A percentile compares a stretch with the other conserved stretches of the same genome.
Evolutionary conservation across 108 stramenopile species (phyloP).

Genomic region (Aureococcus anophagefferens): DNA sequence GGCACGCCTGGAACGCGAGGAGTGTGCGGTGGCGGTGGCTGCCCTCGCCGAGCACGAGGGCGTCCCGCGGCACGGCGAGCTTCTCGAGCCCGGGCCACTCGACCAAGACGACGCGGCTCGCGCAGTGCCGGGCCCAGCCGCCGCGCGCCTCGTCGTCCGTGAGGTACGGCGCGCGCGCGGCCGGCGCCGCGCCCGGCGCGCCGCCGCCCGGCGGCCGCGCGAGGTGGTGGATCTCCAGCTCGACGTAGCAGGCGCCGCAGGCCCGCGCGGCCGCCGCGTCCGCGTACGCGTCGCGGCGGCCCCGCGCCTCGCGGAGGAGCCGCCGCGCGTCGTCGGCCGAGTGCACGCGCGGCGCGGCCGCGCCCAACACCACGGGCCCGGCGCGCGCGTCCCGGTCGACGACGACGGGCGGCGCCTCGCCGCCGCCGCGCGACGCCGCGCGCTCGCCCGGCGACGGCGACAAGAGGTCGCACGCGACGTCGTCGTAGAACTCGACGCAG

Average conservation of each 20-base stretch:
- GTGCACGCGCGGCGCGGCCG: neutral
- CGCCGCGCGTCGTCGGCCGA: neutral
- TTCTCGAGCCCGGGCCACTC: neutral
- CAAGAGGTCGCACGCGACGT: conserved; percentile 6
- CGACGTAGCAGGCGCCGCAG: neutral
- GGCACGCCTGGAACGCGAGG: neutral
- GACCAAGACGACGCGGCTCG: neutral
- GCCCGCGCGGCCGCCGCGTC: neutral
- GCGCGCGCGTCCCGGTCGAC: neutral
- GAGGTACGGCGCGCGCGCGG: neutral
- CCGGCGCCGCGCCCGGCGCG: too few species aligned
- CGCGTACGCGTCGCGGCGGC: neutral
- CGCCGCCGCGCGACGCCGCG: neutral
- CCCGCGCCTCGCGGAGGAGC: neutral
- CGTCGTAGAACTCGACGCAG: conserved; percentile 8
- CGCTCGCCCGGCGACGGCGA: neutral
- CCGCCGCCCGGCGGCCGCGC: too few species aligned
- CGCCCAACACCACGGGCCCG: neutral
- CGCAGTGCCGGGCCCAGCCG: too few species aligned
- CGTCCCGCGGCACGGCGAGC: neutral
- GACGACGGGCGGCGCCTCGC: neutral
- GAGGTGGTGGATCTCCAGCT: neutral
- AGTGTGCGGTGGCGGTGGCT: neutral
- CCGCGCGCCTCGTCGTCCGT: neutral
- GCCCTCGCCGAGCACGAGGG: neutral